These are phyloP conservation scores for Saccharomycopsis microspora DNA, from an alignment of 805 yeast genomes.

Conservation along the genomic window DNA sequence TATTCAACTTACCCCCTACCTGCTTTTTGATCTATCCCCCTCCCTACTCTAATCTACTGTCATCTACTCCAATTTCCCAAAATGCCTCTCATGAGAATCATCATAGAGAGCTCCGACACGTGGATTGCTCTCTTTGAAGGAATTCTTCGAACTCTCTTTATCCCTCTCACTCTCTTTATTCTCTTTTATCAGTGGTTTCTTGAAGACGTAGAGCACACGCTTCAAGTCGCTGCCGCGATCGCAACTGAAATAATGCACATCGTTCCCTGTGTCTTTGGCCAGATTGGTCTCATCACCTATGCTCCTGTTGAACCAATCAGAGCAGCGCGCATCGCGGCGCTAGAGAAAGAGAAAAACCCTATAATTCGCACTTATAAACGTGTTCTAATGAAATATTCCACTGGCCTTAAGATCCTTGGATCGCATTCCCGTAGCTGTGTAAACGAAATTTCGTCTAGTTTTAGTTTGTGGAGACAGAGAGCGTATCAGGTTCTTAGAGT, in stretches of 20 bases:
- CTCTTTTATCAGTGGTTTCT: slow-evolving; percentile 6
- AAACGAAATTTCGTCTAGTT: neutral
- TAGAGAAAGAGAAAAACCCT: neutral
- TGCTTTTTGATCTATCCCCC: too few relatives aligned
- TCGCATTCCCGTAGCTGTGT: neutral
- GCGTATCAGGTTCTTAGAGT: slow-evolving; percentile 2
- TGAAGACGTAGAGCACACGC: slow-evolving; percentile 1
- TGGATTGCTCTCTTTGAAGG: neutral
- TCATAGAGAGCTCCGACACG: slow-evolving; percentile 10
- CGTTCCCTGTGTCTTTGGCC: slow-evolving; percentile 15
- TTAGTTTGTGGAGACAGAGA: slow-evolving; percentile 1
- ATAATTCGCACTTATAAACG: neutral
- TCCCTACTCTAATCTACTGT: too few relatives aligned
- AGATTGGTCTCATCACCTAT: slow-evolving; percentile 11
- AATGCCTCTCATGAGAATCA: slow-evolving; percentile 15
- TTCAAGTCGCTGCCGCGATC: neutral
- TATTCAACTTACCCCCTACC: too few relatives aligned
- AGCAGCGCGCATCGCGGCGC: neutral
- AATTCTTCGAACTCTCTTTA: neutral
- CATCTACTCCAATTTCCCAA: neutral
- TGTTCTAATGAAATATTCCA: slow-evolving; percentile 6
- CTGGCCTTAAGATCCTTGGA: slow-evolving; percentile 6
- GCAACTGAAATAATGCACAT: slow-evolving; percentile 12
- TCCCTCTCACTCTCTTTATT: slow-evolving; percentile 8
- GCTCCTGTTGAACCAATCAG: slow-evolving; percentile 9